phyloP scores from a whole-genome alignment of 306 rosid species.

The Bauhinia variegata region DNA sequence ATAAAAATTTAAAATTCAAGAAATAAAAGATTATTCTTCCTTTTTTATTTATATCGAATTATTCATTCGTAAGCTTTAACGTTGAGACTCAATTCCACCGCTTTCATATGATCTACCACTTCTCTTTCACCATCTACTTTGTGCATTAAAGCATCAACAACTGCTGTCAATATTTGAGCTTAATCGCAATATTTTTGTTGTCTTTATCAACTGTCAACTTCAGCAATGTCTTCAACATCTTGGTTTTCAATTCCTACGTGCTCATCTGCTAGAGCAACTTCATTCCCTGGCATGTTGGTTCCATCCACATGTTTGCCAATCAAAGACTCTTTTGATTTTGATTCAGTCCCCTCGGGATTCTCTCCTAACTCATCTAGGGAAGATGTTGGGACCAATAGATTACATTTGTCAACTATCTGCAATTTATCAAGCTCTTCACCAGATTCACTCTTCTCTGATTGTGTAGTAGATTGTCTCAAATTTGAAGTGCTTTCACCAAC shows the following conservation, averaged over 20 bases:
- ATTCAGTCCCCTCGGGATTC: slow-evolving; percentile 5
- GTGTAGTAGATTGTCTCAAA: not conserved
- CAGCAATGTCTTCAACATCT: no score
- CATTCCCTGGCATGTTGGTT: slow-evolving; percentile 8
- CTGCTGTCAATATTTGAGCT: no score
- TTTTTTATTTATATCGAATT: no score
- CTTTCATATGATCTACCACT: no score
- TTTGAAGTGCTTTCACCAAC: slow-evolving; percentile 10
- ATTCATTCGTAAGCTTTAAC: no score
- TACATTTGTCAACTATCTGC: slow-evolving; percentile 5
- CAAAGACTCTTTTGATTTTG: slow-evolving; percentile 14
- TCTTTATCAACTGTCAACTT: no score
- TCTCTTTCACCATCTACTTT: no score
- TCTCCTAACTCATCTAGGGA: slow-evolving; percentile 12
- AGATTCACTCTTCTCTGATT: slow-evolving; percentile 29
- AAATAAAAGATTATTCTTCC: no score
- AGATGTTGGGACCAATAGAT: slow-evolving; percentile 22
- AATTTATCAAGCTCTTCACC: slow-evolving; percentile 30
- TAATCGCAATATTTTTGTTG: no score
- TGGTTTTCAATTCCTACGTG: not conserved
- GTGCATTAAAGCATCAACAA: no score
- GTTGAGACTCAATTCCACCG: no score
- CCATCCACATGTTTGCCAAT: not conserved
- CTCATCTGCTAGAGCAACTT: slow-evolving; percentile 1
- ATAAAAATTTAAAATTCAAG: no score